Percentiles rank a stretch among this genome's conserved stretches.
Evolutionary conservation across 495 filamentous ascomycete genomes (phyloP).

Genomic region (Xylaria palmicola): DNA sequence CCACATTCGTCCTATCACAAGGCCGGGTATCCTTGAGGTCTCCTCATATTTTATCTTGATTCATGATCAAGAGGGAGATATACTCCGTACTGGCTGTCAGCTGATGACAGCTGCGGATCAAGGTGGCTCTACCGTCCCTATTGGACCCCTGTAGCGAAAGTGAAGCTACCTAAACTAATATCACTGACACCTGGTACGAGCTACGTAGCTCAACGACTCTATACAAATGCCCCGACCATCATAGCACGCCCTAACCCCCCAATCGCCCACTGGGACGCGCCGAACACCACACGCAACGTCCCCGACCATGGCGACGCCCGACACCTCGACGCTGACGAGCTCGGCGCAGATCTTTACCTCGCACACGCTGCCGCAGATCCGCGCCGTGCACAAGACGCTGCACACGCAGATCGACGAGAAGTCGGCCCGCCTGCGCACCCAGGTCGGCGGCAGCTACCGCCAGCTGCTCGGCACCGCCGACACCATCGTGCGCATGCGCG

Average conservation of each 20-base stretch:
- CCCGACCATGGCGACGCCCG: conserved; percentile 35
- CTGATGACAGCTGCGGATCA: neutral
- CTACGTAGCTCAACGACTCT: neutral
- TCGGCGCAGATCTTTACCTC: conserved; percentile 78
- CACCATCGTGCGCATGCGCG: conserved; percentile 84
- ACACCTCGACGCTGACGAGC: conserved; percentile 52
- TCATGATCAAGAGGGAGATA: no score
- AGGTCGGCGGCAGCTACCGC: conserved; percentile 92
- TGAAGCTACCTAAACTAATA: neutral
- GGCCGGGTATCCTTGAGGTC: no score
- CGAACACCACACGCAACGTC: neutral
- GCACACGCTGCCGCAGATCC: conserved; percentile 65
- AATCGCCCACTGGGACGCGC: neutral
- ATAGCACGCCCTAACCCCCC: conserved; percentile 2
- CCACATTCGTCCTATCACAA: no score
- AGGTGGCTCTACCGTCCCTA: neutral
- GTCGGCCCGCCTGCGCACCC: conserved; percentile 80
- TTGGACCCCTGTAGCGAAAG: neutral
- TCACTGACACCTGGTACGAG: no score
- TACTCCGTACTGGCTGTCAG: neutral
- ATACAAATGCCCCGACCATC: neutral
- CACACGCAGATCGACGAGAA: conserved; percentile 67
- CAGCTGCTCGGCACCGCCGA: conserved; percentile 91
- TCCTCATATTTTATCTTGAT: no score
- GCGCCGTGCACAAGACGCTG: conserved; percentile 53